phyloP scores from a whole-genome alignment of 1,284 basidiomycete genomes.

The Rhodotorula sp. region DNA sequence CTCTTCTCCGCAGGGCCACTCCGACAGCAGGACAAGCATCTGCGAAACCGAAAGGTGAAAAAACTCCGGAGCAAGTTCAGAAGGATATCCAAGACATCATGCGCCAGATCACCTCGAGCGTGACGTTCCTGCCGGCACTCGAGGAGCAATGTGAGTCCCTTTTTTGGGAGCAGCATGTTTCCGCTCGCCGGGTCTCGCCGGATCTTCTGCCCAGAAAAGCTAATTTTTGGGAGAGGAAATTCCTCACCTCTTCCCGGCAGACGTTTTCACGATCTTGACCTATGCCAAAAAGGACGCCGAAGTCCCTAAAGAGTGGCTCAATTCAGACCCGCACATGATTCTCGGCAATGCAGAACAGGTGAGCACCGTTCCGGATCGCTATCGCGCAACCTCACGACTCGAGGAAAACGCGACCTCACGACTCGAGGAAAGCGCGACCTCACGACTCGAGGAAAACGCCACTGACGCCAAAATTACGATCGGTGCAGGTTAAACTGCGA shows the following conservation, averaged over 20 bases:
- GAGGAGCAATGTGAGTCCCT: constrained; percentile 76
- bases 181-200: background rate
- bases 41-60: constrained; percentile 42
- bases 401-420: too few species aligned
- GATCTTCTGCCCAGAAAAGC: background rate
- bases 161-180: background rate
- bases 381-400: too few species aligned
- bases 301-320: constrained; percentile 88
- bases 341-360: constrained; percentile 96
- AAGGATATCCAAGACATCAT: constrained; percentile 96
- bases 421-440: too few species aligned
- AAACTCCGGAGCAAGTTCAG: constrained; percentile 85
- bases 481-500: constrained; percentile 49
- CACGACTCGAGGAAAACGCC: too few species aligned
- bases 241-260: constrained; percentile 42
- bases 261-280: constrained; percentile 83
- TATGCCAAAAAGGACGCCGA: constrained; percentile 82
- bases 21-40: constrained; percentile 11
- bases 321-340: constrained; percentile 91
- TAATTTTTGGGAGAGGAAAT: background rate
- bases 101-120: constrained; percentile 95
- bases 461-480: too few species aligned
- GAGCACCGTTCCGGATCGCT: constrained; percentile 48
- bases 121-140: constrained; percentile 92
- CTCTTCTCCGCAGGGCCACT: constrained; percentile 57